Percentiles rank a stretch among this genome's conserved stretches.
Conservation (phyloP, 352 stramenopile genomes). For the Saprolegnia diclina region DNA sequence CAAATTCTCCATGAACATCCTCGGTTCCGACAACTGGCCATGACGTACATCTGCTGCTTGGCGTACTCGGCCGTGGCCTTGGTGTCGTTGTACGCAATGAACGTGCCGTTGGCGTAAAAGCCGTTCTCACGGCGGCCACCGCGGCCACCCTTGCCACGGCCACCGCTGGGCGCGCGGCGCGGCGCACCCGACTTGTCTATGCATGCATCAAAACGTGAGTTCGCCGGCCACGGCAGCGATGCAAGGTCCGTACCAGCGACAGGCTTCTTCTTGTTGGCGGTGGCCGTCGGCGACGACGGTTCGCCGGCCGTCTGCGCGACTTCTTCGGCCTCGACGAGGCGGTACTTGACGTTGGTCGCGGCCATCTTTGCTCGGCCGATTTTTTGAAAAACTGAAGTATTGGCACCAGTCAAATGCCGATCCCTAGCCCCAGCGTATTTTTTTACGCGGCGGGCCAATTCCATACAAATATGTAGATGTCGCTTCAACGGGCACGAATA, state of each 20-base stretch:
- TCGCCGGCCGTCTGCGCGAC: slow-evolving; percentile 38
- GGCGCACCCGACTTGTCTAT: slow-evolving; percentile 21
- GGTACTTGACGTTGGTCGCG: slow-evolving; percentile 63
- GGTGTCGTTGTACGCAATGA: slow-evolving; percentile 62
- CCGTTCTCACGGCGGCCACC: slow-evolving; percentile 38
- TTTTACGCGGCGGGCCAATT: background rate
- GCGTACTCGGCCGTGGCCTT: slow-evolving; percentile 72
- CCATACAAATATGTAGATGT: background rate
- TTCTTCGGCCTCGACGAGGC: slow-evolving; percentile 75
- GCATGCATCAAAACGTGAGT: background rate
- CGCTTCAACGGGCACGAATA: background rate
- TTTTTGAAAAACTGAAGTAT: slow-evolving; percentile 8
- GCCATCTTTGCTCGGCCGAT: background rate
- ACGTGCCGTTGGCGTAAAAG: slow-evolving; percentile 70
- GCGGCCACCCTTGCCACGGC: slow-evolving; percentile 29
- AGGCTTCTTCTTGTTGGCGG: slow-evolving; percentile 36
- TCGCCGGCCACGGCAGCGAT: background rate
- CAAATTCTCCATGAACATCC: slow-evolving; percentile 18
- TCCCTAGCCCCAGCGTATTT: slow-evolving; percentile 22
- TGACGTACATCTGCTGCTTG: slow-evolving; percentile 76
- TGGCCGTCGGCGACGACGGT: slow-evolving; percentile 20
- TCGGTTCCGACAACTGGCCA: background rate
- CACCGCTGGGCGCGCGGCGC: slow-evolving; percentile 23
- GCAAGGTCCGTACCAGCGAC: background rate
- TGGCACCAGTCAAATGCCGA: slow-evolving; percentile 26